Evolutionary conservation across 1,284 basidiomycete species (phyloP).

Genomic region (Ceraceosorus bombacis): DNA sequence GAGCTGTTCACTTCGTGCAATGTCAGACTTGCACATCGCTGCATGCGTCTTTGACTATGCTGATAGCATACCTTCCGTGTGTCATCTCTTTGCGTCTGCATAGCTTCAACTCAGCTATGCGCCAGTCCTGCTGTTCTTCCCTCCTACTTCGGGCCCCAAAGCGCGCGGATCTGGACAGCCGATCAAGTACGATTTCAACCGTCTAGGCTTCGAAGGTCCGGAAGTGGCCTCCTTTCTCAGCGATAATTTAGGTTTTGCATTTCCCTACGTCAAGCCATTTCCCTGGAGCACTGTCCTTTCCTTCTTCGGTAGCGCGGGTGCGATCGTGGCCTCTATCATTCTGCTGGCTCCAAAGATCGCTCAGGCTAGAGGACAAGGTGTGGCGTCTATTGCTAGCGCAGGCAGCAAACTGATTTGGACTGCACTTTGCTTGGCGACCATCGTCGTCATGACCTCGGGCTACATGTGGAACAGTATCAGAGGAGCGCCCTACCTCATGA

Average conservation of each 20-base stretch:
- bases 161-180: constrained; percentile 9
- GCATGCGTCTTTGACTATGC: no score
- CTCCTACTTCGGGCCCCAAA: constrained; percentile 12
- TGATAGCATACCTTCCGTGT: no score
- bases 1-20: not conserved
- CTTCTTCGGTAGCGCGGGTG: constrained; percentile 10
- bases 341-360: constrained; percentile 15
- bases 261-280: constrained; percentile 31
- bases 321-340: constrained; percentile 12
- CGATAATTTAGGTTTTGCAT: constrained; percentile 13
- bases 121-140: constrained; percentile 33
- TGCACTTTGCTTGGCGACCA: constrained; percentile 17
- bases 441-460: constrained; percentile 45
- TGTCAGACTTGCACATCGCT: constrained; percentile 2
- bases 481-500: constrained; percentile 63
- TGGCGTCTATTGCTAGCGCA: not conserved
- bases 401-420: constrained; percentile 2
- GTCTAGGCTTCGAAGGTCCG: constrained; percentile 22
- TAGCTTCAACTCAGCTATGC: constrained; percentile 34
- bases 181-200: constrained; percentile 32
- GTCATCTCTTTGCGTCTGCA: not conserved
- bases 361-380: not conserved
- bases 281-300: constrained; percentile 16
- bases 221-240: constrained; percentile 23
- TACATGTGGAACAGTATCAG: constrained; percentile 97